These are phyloP conservation scores for Trypanosoma conorhini DNA, from an alignment of 208 protist genomes.

Conservation along the genomic window DNA sequence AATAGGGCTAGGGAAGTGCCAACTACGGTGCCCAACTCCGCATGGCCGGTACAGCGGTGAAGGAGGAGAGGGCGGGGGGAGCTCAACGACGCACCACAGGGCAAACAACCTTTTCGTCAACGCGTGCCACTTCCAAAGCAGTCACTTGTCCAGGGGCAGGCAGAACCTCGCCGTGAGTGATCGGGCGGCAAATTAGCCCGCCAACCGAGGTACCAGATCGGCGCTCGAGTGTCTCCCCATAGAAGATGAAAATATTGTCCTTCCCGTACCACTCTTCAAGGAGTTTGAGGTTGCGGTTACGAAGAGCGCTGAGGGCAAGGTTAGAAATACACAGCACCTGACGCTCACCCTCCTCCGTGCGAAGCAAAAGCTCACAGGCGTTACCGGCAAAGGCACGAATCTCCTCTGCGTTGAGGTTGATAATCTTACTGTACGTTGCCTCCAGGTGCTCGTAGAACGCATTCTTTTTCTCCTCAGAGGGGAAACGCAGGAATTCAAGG, in stretches of 20 bases:
- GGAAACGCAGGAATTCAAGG: slow-evolving; percentile 52
- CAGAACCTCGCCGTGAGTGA: slow-evolving; percentile 47
- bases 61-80: too few species aligned
- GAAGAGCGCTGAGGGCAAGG: slow-evolving; percentile 38
- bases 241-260: slow-evolving; percentile 64
- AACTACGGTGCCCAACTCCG: too few species aligned
- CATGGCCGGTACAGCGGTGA: too few species aligned
- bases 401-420: slow-evolving; percentile 59
- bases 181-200: slow-evolving; percentile 43
- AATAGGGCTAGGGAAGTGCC: too few species aligned
- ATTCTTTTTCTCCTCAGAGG: slow-evolving; percentile 45
- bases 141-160: slow-evolving; percentile 32
- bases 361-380: slow-evolving; percentile 46
- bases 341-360: slow-evolving; percentile 37
- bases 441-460: slow-evolving; percentile 66
- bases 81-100: neutral
- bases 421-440: slow-evolving; percentile 43
- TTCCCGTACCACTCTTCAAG: slow-evolving; percentile 60
- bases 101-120: slow-evolving; percentile 25
- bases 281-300: slow-evolving; percentile 27
- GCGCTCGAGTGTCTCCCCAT: slow-evolving; percentile 58
- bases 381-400: slow-evolving; percentile 63
- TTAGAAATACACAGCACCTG: slow-evolving; percentile 63
- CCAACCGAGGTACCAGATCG: slow-evolving; percentile 56
- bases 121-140: slow-evolving; percentile 43